Evolutionary conservation across 805 yeast genomes (phyloP).

Genomic region (Yarrowia porcina): DNA sequence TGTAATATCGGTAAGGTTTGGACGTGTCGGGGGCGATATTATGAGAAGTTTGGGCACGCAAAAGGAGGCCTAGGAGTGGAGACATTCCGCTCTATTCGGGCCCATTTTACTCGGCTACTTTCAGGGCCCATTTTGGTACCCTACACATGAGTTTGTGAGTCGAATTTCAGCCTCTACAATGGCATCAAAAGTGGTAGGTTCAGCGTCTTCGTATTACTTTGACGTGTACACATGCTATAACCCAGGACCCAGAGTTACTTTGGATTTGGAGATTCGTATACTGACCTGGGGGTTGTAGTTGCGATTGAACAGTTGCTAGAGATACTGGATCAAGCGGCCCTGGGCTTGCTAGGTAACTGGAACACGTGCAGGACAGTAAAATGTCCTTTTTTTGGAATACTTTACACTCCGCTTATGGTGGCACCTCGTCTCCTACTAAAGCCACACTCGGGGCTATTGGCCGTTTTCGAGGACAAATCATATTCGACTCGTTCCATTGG

Average conservation of each 20-base stretch:
- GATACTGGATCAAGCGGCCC: too few species aligned
- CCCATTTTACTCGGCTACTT: background rate
- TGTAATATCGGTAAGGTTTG: background rate
- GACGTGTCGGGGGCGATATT: background rate
- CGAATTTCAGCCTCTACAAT: background rate
- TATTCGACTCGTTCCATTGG: too few species aligned
- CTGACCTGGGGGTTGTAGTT: background rate
- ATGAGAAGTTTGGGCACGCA: background rate
- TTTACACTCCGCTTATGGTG: too few species aligned
- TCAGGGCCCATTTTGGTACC: background rate
- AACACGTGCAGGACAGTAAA: too few species aligned
- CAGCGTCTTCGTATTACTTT: background rate
- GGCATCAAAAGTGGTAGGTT: background rate
- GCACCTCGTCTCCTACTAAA: too few species aligned
- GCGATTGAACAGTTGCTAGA: too few species aligned
- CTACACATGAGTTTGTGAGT: background rate
- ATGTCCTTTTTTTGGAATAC: too few species aligned
- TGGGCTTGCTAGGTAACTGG: too few species aligned
- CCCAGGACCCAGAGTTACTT: background rate
- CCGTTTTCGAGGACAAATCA: too few species aligned
- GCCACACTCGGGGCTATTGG: too few species aligned
- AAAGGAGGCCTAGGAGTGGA: too few species aligned
- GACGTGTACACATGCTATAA: background rate
- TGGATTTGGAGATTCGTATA: background rate
- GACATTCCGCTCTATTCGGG: background rate